Percentiles rank a stretch among this genome's conserved stretches.
Evolutionary conservation across 2,329 filamentous ascomycete genomes (phyloP).

Genomic region (Fusarium verticillioides): DNA sequence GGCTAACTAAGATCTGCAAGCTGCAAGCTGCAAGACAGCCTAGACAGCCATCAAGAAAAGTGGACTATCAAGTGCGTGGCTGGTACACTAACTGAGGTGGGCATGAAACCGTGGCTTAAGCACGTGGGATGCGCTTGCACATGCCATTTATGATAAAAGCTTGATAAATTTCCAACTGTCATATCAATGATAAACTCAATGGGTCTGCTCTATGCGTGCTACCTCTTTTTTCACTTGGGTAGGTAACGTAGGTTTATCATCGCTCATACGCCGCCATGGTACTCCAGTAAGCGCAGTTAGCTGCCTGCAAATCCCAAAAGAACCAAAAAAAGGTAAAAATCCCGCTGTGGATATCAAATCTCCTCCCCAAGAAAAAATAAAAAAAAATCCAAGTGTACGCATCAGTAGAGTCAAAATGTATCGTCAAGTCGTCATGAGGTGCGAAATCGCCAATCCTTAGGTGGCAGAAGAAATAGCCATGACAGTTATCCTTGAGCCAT

Average conservation of each 20-base stretch:
- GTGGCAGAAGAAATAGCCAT: slow-evolving; percentile 42
- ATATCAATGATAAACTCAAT: slow-evolving; percentile 28
- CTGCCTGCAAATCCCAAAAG: slow-evolving; percentile 12
- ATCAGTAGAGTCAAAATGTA: slow-evolving; percentile 3
- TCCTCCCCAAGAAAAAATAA: neutral
- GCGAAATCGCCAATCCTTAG: slow-evolving; percentile 1
- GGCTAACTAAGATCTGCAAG: slow-evolving; percentile 9
- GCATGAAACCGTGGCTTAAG: slow-evolving; percentile 2
- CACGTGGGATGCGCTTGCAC: slow-evolving; percentile 26
- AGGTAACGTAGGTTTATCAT: slow-evolving; percentile 4
- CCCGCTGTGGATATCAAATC: slow-evolving; percentile 31
- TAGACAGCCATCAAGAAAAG: slow-evolving; percentile 6
- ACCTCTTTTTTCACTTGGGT: neutral
- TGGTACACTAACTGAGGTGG: slow-evolving; percentile 4
- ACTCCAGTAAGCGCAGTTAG: slow-evolving; percentile 28
- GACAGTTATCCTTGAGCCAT: slow-evolving; percentile 35
- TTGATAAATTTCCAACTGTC: slow-evolving; percentile 30
- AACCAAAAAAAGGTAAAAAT: slow-evolving; percentile 20
- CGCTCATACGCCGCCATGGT: slow-evolving; percentile 26
- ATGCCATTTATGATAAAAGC: slow-evolving; percentile 22
- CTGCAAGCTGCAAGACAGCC: slow-evolving; percentile 23
- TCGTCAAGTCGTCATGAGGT: slow-evolving; percentile 23
- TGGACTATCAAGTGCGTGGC: slow-evolving; percentile 16
- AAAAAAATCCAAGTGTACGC: slow-evolving; percentile 2
- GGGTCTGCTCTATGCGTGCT: slow-evolving; percentile 26